A percentile compares a stretch with the other conserved stretches of the same genome.
Evolutionary conservation across 192 early-diverging fungal genomes (phyloP).

Genomic region (Bifiguratus adelaidae): DNA sequence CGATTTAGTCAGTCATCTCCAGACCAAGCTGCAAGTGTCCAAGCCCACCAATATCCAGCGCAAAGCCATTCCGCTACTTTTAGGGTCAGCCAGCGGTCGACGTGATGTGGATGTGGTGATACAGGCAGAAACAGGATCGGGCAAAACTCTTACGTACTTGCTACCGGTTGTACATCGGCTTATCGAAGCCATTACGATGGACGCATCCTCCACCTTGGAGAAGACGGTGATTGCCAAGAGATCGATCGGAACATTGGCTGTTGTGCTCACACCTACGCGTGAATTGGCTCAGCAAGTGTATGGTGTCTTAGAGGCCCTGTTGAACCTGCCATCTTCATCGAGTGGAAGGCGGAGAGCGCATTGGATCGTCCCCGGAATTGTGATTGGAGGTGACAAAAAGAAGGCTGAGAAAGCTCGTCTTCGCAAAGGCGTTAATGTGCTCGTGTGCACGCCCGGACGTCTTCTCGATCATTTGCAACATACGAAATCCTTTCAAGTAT

Average conservation of each 20-base stretch:
- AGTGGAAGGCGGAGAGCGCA: slow-evolving; percentile 31
- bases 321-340: slow-evolving; percentile 41
- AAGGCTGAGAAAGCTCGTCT: slow-evolving; percentile 71
- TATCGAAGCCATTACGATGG: slow-evolving; percentile 46
- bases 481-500: slow-evolving; percentile 73
- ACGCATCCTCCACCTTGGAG: slow-evolving; percentile 5
- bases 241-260: slow-evolving; percentile 76
- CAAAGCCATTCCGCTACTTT: slow-evolving; percentile 67
- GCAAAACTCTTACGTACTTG: slow-evolving; percentile 93
- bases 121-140: slow-evolving; percentile 94
- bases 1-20: slow-evolving; percentile 58
- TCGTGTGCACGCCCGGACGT: slow-evolving; percentile 94
- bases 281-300: slow-evolving; percentile 95
- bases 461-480: slow-evolving; percentile 79
- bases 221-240: slow-evolving; percentile 40
- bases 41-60: slow-evolving; percentile 86
- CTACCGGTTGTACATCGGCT: slow-evolving; percentile 87
- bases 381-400: slow-evolving; percentile 76
- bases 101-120: slow-evolving; percentile 79
- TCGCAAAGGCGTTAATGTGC: slow-evolving; percentile 79
- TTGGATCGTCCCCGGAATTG: slow-evolving; percentile 78
- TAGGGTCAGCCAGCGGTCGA: slow-evolving; percentile 37
- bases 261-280: slow-evolving; percentile 92
- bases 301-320: slow-evolving; percentile 59
- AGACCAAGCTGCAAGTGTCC: slow-evolving; percentile 59